phyloP scores from a whole-genome alignment of 148 eudicot species.

The Vaccinium myrtillus region DNA sequence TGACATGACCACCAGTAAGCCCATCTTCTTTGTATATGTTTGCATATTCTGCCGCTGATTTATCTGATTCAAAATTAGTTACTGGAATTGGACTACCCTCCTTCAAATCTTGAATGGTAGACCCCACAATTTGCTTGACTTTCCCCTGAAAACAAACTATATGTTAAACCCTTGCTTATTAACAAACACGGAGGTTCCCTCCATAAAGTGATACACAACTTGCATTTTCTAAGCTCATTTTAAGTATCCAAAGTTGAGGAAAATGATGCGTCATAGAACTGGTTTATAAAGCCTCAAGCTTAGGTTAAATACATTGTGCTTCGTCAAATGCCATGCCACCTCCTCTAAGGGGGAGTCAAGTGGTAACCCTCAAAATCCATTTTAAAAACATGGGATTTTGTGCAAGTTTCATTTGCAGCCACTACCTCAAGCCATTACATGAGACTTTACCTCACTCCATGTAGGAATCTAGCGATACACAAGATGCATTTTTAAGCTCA shows the following conservation, averaged over 20 bases:
- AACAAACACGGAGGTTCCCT: background rate
- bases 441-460: background rate
- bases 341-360: background rate
- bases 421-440: background rate
- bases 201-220: background rate
- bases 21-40: conserved; percentile 69
- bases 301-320: background rate
- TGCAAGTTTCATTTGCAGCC: background rate
- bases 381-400: background rate
- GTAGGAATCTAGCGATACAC: no score
- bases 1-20: conserved; percentile 83
- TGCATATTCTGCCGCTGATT: conserved; percentile 80
- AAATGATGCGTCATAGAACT: background rate
- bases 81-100: conserved; percentile 43
- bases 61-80: conserved; percentile 87
- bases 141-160: conserved; percentile 54
- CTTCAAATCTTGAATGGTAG: conserved; percentile 70
- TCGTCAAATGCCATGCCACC: background rate
- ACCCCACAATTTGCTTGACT: conserved; percentile 93
- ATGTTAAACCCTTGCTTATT: background rate
- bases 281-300: background rate
- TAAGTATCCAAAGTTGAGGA: background rate
- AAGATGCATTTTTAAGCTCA: background rate
- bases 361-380: background rate
- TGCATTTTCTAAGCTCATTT: background rate